Conservation (phyloP, 345 rosid genomes). For the Sisymbrium irio region DNA sequence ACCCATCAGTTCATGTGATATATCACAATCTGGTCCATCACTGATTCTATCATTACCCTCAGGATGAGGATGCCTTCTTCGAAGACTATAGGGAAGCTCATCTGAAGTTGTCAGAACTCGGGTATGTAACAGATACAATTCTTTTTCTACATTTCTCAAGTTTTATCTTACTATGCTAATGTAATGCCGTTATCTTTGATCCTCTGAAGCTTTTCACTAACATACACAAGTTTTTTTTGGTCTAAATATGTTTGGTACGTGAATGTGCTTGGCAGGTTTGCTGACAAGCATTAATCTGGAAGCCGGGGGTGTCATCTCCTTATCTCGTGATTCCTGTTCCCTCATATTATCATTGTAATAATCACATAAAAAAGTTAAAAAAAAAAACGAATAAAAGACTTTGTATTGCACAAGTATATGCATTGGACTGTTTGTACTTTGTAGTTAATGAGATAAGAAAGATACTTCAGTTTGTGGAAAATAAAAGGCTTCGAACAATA, state of each 20-base stretch:
- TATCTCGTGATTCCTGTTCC: not conserved
- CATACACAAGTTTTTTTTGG: not conserved
- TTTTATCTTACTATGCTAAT: not conserved
- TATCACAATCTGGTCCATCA: not conserved
- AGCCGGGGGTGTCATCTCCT: not conserved
- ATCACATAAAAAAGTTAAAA: not conserved
- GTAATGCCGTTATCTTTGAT: not conserved
- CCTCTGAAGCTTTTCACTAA: not conserved
- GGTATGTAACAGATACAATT: constrained; percentile 36
- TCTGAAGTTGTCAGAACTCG: constrained; percentile 80
- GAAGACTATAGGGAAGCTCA: constrained; percentile 72
- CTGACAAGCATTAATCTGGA: constrained; percentile 19
- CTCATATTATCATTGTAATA: not conserved
- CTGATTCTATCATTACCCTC: not conserved
- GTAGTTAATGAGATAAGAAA: not conserved
- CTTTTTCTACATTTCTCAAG: not conserved
- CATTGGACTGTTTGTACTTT: not conserved
- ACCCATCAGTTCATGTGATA: not conserved
- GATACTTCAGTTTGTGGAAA: not conserved
- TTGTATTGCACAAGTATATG: not conserved
- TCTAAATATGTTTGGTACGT: not conserved
- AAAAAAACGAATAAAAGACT: not conserved
- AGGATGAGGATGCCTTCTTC: constrained; percentile 86
- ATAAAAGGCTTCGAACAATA: no score
- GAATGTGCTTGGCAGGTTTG: constrained; percentile 20